Base-by-base conservation (phyloP, 371 early-diverging fungal species). In the Nosema muscidifuracis region DNA sequence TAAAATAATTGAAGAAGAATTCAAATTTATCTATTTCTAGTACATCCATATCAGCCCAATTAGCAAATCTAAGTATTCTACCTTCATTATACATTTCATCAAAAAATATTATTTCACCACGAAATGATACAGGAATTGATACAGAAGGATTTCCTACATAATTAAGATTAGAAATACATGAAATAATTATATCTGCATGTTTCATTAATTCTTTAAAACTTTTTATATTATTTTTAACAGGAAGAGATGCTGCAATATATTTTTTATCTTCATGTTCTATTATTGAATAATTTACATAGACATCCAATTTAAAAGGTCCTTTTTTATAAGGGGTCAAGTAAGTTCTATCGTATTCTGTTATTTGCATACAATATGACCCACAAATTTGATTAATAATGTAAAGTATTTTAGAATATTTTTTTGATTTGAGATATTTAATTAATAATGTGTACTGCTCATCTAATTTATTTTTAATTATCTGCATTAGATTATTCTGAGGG, bases 21-120 rank as follows among this genome's bases (percentile, higher is more conserved):
- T 50, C 24, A 22, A 79, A 50, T 34, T 75, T 53, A 13, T 38
- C 12, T 2, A 6, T 22, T 0, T 30, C 24, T 30, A 68, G 51
- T 1, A 66, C 36, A 12, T 34, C 36, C 50, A 57, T 51, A 62
- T 79, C 79, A 0, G 43, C 62, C 79, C 79, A 79, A 10, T 44
- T 63, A 12, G 36, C 38, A 38, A 36, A 68, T 50, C 64, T 61
- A 20, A 79, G 33, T 18, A 67, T 57, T 42, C 69, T 72, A 40
- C 75, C n/a, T 9, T 24, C 15, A 36, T 47, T 43, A 43, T 62
- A 71, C 0, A 20, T 44, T 30, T 77, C 72, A 31, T 73, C 73
- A 26, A 55, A 42, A 34, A 72, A 70, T 12, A 73, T 3, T 44
- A 63, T 47, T 30, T 60, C 40, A 12, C 51, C 47, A 22, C 53